Percentiles rank a stretch among this genome's conserved stretches.
phyloP scores from a whole-genome alignment of 768 basidiomycete species.

The Myochromella boudieri region DNA sequence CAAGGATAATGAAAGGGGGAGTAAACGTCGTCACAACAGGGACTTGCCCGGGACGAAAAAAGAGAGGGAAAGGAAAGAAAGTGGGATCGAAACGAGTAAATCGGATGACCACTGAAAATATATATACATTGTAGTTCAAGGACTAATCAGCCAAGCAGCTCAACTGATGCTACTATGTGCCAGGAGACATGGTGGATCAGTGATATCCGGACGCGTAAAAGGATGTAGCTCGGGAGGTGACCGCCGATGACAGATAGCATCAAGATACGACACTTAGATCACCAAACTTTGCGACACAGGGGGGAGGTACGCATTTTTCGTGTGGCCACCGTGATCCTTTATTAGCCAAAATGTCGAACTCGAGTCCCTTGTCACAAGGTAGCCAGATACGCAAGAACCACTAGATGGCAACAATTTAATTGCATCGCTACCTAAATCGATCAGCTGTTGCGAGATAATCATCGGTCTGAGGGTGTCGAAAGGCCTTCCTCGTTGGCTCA shows the following conservation, averaged over 20 bases:
- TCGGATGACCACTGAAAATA: neutral
- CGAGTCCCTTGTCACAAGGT: too few relatives aligned
- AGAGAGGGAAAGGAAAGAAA: neutral
- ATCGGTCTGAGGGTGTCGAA: too few relatives aligned
- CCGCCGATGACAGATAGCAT: slow-evolving; percentile 5
- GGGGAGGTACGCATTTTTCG: too few relatives aligned
- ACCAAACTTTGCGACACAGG: neutral
- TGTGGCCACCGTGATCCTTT: too few relatives aligned
- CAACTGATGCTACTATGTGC: slow-evolving; percentile 1
- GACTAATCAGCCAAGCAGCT: neutral
- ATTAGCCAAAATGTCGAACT: too few relatives aligned
- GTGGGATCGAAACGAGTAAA: neutral
- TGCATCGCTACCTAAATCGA: too few relatives aligned
- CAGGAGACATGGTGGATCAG: neutral
- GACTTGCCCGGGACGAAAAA: slow-evolving; percentile 8
- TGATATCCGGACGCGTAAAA: neutral
- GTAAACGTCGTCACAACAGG: slow-evolving; percentile 2
- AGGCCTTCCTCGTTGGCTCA: too few relatives aligned
- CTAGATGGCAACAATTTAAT: too few relatives aligned
- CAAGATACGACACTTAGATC: neutral
- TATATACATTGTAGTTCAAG: neutral
- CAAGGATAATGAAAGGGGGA: neutral
- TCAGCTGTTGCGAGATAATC: too few relatives aligned
- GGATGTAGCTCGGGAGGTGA: neutral
- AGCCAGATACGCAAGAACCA: too few relatives aligned